Evolutionary conservation across 805 yeast genomes (phyloP).

Genomic region (Helenozyma baotianmanensis): DNA sequence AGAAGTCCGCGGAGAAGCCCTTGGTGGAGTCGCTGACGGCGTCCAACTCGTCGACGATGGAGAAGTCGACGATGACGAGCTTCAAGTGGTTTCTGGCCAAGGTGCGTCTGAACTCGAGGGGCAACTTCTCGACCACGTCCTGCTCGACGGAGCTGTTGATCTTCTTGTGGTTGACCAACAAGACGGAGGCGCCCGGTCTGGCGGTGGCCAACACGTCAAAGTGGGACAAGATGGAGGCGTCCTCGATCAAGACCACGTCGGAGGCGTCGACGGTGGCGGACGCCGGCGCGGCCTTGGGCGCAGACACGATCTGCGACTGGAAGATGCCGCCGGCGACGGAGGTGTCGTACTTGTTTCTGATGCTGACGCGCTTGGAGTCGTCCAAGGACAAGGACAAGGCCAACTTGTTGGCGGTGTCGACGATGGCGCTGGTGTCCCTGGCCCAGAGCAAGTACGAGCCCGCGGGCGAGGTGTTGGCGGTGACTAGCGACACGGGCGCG

Average conservation of each 20-base stretch:
- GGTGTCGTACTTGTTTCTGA: conserved; percentile 70
- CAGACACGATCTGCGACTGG: conserved; percentile 57
- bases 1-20: conserved; percentile 69
- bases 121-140: conserved; percentile 50
- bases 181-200: conserved; percentile 46
- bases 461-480: conserved; percentile 40
- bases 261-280: conserved; percentile 48
- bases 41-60: conserved; percentile 59
- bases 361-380: conserved; percentile 45
- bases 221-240: conserved; percentile 46
- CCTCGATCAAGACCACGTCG: conserved; percentile 62
- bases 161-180: conserved; percentile 40
- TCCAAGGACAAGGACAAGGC: conserved; percentile 69
- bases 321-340: conserved; percentile 66
- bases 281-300: conserved; percentile 5
- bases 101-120: conserved; percentile 47
- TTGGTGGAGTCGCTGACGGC: conserved; percentile 48
- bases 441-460: conserved; percentile 60
- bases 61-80: conserved; percentile 57
- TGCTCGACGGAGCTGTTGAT: conserved; percentile 37
- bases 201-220: conserved; percentile 63
- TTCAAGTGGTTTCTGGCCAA: conserved; percentile 50
- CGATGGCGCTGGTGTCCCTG: conserved; percentile 54
- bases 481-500: conserved; percentile 17
- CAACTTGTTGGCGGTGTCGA: conserved; percentile 56